phyloP scores from a whole-genome alignment of 2,329 filamentous ascomycete genomes.

The Fonsecaea multimorphosa region DNA sequence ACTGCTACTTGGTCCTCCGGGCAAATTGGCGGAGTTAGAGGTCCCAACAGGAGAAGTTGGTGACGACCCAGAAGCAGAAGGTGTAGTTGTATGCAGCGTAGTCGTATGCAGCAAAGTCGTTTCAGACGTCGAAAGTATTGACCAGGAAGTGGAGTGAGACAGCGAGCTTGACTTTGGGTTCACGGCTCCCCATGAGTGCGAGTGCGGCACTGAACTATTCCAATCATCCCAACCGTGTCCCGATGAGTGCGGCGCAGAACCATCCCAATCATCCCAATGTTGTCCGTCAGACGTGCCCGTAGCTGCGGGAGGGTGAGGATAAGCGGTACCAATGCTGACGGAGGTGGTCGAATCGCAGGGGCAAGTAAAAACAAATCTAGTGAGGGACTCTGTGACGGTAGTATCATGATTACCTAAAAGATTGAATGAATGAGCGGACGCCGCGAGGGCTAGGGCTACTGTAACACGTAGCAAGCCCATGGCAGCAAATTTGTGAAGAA shows the following conservation, averaged over 20 bases:
- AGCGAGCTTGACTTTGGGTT: conserved; percentile 7
- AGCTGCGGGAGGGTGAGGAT: conserved; percentile 16
- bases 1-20: background rate
- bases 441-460: conserved; percentile 14
- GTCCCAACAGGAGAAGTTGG: conserved; percentile 5
- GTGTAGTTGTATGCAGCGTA: background rate
- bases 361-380: conserved; percentile 25
- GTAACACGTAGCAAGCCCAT: conserved; percentile 19
- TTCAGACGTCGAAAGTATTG: background rate
- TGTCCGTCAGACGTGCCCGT: conserved; percentile 5
- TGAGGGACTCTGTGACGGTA: conserved; percentile 21
- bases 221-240: conserved; percentile 17
- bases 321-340: conserved; percentile 12
- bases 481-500: conserved; percentile 16
- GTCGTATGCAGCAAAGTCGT: background rate
- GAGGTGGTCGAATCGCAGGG: conserved; percentile 20
- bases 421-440: conserved; percentile 16
- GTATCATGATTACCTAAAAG: background rate
- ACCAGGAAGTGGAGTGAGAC: background rate
- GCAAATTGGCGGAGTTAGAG: background rate
- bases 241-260: background rate
- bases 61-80: background rate
- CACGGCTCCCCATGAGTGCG: conserved; percentile 1
- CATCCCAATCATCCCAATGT: conserved; percentile 13
- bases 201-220: background rate